A percentile compares a stretch with the other conserved stretches of the same genome.
These are phyloP conservation scores for Priceomyces melissophilus DNA, from an alignment of 805 yeast genomes.

Conservation along the genomic window DNA sequence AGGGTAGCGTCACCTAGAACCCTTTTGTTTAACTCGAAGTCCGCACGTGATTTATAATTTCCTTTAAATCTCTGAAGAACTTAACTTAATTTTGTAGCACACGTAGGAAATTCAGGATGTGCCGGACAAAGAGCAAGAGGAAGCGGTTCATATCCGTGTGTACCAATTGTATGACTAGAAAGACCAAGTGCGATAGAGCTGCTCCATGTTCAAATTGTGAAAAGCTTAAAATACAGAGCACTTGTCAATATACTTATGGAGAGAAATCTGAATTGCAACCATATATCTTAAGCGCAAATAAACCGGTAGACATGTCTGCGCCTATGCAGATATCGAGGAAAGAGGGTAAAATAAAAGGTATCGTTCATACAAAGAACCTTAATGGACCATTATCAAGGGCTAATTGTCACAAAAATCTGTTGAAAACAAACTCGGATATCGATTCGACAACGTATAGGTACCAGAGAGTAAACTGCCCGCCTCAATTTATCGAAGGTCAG, in stretches of 20 bases:
- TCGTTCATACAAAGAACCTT: background rate
- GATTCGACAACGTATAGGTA: background rate
- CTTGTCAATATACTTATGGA: constrained; percentile 17
- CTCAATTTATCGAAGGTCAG: background rate
- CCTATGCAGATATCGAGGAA: background rate
- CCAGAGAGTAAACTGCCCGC: background rate
- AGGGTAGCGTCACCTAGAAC: too few relatives aligned
- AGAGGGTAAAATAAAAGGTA: background rate
- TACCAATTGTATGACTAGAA: constrained; percentile 2
- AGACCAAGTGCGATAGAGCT: constrained; percentile 3
- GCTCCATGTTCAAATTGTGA: constrained; percentile 1
- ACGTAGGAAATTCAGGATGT: too few relatives aligned
- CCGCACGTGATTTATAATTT: too few relatives aligned
- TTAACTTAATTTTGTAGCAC: too few relatives aligned
- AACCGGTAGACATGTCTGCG: background rate
- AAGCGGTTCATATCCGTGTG: background rate
- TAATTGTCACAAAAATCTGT: background rate
- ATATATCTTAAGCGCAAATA: background rate
- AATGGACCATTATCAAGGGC: background rate
- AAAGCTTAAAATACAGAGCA: constrained; percentile 15
- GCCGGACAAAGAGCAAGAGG: background rate
- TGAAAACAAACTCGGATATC: background rate
- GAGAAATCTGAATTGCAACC: background rate
- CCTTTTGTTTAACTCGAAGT: too few relatives aligned
- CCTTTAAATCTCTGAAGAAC: too few relatives aligned